phyloP scores from a whole-genome alignment of 1,139 yeast genomes.

The Geotrichum candidum region DNA sequence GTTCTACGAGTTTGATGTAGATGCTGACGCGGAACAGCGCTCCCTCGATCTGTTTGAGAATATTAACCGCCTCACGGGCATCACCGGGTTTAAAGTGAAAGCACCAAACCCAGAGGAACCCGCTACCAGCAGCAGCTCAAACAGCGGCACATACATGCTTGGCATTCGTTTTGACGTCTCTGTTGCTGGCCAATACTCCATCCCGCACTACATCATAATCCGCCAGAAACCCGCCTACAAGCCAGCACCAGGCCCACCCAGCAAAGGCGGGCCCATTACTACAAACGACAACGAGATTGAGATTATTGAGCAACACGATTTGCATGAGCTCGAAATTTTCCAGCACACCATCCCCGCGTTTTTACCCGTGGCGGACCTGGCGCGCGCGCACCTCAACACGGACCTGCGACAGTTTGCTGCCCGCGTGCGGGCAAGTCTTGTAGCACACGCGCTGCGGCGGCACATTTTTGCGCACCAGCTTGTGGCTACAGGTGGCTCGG shows the following conservation, averaged over 20 bases:
- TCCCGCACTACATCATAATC: conserved; percentile 7
- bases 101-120: not conserved
- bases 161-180: conserved; percentile 12
- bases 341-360: conserved; percentile 14
- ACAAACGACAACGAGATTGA: not conserved
- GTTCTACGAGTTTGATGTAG: not conserved
- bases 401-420: conserved; percentile 4
- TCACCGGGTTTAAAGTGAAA: conserved; percentile 12
- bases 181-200: not conserved
- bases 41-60: conserved; percentile 5
- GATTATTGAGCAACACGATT: not conserved
- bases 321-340: conserved; percentile 5
- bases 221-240: not conserved
- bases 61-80: conserved; percentile 9
- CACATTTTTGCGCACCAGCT: not conserved
- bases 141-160: conserved; percentile 2
- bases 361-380: conserved; percentile 6
- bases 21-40: not conserved
- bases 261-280: not conserved
- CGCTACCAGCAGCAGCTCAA: not conserved
- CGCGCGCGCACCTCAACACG: conserved; percentile 6
- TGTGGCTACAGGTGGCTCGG: not conserved
- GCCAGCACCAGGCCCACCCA: not conserved
- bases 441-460: not conserved
- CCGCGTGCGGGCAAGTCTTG: not conserved